A percentile compares a stretch with the other conserved stretches of the same genome.
Evolutionary conservation across 1,284 basidiomycete species (phyloP).

Genomic region (Microbotryum intermedium): DNA sequence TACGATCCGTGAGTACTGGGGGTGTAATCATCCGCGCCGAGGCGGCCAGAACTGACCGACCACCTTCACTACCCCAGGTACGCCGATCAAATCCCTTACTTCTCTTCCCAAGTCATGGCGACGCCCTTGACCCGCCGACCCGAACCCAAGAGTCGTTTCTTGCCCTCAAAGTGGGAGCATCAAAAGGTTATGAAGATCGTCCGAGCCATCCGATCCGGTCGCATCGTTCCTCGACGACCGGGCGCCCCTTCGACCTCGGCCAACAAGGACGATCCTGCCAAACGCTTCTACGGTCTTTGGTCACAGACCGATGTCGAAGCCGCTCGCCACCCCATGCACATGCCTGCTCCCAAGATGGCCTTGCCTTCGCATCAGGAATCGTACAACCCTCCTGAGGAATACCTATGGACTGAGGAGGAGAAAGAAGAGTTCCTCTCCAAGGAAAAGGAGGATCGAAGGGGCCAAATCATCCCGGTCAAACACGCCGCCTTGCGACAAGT

Average conservation of each 20-base stretch:
- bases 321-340: slow-evolving; percentile 54
- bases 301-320: slow-evolving; percentile 46
- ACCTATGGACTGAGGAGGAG: slow-evolving; percentile 83
- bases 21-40: background rate
- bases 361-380: slow-evolving; percentile 90
- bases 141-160: slow-evolving; percentile 93
- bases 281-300: slow-evolving; percentile 87
- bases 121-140: slow-evolving; percentile 87
- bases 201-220: slow-evolving; percentile 90
- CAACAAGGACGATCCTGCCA: slow-evolving; percentile 52
- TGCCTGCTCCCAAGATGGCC: slow-evolving; percentile 84
- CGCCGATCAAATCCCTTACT: slow-evolving; percentile 90
- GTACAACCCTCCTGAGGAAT: slow-evolving; percentile 97
- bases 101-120: slow-evolving; percentile 86
- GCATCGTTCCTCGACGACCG: slow-evolving; percentile 83
- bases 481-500: slow-evolving; percentile 77
- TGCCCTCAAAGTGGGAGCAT: slow-evolving; percentile 94
- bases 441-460: slow-evolving; percentile 85
- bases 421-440: slow-evolving; percentile 71
- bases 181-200: slow-evolving; percentile 96
- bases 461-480: slow-evolving; percentile 82
- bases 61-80: slow-evolving; percentile 48
- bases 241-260: slow-evolving; percentile 11
- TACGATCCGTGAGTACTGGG: slow-evolving; percentile 54
- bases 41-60: background rate